A percentile compares a stretch with the other conserved stretches of the same genome.
Evolutionary conservation across 1,139 yeast species (phyloP).

Genomic region (Lodderomyces margitis): DNA sequence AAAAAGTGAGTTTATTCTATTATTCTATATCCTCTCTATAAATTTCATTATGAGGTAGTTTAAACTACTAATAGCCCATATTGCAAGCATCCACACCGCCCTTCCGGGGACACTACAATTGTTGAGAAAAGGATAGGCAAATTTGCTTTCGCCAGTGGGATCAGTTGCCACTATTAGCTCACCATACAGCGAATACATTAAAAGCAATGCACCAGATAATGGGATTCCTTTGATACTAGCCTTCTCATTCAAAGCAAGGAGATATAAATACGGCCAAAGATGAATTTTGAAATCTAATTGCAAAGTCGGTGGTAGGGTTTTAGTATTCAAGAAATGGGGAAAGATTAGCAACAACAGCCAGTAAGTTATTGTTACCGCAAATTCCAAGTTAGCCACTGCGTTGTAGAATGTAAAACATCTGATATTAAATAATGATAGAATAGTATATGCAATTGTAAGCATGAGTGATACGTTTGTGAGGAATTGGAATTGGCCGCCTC

Average conservation of each 20-base stretch:
- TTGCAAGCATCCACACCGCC: constrained; percentile 8
- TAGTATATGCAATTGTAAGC: constrained; percentile 9
- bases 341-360: constrained; percentile 21
- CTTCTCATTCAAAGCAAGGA: constrained; percentile 7
- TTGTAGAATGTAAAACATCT: constrained; percentile 11
- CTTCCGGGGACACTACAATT: constrained; percentile 9
- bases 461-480: constrained; percentile 51
- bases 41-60: constrained; percentile 10
- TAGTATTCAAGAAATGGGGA: constrained; percentile 21
- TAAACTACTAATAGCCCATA: constrained; percentile 10
- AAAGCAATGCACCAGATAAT: constrained; percentile 10
- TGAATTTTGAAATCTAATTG: constrained; percentile 24
- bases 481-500: constrained; percentile 63
- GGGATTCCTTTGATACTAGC: constrained; percentile 4
- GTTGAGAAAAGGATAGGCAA: constrained; percentile 23
- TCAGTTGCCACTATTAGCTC: constrained; percentile 10
- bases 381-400: constrained; percentile 20
- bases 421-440: constrained; percentile 2
- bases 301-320: constrained; percentile 17
- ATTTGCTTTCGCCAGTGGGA: constrained; percentile 12
- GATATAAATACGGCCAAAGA: constrained; percentile 21
- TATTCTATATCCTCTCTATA: constrained; percentile 5
- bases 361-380: constrained; percentile 22
- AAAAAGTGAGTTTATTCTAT: too few species aligned
- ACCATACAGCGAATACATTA: constrained; percentile 12